These are phyloP conservation scores for Acaromyces ingoldii DNA, from an alignment of 1,284 basidiomycete genomes.

Conservation along the genomic window DNA sequence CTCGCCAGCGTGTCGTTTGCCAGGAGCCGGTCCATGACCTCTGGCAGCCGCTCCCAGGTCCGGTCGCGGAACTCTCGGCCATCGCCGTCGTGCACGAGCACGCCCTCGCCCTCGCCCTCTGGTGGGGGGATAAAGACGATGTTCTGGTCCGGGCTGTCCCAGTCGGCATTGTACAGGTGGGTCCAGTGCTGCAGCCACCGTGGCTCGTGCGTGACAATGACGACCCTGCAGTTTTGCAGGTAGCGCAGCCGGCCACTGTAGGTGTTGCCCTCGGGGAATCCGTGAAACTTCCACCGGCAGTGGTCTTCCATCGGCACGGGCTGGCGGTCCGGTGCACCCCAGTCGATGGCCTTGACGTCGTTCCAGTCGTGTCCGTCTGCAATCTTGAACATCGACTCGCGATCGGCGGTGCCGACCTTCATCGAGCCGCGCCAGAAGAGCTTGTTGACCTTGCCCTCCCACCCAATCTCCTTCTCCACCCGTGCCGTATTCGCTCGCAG, in stretches of 20 bases:
- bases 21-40: constrained; percentile 37
- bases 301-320: constrained; percentile 40
- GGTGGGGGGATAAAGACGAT: constrained; percentile 41
- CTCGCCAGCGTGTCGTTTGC: constrained; percentile 28
- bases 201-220: constrained; percentile 43
- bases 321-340: constrained; percentile 11
- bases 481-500: constrained; percentile 22
- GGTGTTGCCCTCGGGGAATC: constrained; percentile 44
- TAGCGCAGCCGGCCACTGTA: constrained; percentile 41
- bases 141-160: constrained; percentile 41
- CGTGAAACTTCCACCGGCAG: constrained; percentile 46
- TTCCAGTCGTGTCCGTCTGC: constrained; percentile 31
- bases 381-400: constrained; percentile 26
- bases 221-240: constrained; percentile 40
- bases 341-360: constrained; percentile 33
- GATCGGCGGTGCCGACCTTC: constrained; percentile 38
- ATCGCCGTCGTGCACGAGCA: constrained; percentile 25
- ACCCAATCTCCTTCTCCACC: constrained; percentile 27
- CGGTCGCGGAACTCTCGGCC: constrained; percentile 12
- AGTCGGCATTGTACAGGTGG: constrained; percentile 41
- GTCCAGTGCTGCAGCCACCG: constrained; percentile 47
- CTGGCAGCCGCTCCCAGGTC: constrained; percentile 38
- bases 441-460: constrained; percentile 28
- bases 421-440: constrained; percentile 44
- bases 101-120: constrained; percentile 11